These are phyloP conservation scores for Phaeosphaeria sp. DNA, from an alignment of 2,329 filamentous ascomycete genomes.

Conservation along the genomic window DNA sequence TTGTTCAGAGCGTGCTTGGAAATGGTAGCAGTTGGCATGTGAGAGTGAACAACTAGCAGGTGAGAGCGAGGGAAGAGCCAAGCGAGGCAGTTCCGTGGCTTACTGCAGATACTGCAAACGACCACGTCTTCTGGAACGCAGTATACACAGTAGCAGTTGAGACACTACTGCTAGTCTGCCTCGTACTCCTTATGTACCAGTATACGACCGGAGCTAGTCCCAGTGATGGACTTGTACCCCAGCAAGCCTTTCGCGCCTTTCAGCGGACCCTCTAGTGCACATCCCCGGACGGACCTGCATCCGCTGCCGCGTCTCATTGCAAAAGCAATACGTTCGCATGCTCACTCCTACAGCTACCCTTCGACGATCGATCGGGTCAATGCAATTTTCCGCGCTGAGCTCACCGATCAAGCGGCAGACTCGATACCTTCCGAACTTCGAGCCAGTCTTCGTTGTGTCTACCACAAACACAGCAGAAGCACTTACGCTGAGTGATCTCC, in stretches of 20 bases:
- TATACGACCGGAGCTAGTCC: background rate
- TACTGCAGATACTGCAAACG: background rate
- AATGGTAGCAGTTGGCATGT: background rate
- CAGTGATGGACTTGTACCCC: background rate
- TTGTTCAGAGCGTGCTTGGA: background rate
- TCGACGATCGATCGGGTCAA: background rate
- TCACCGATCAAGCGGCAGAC: background rate
- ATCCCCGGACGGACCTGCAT: background rate
- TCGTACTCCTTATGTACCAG: constrained; percentile 1
- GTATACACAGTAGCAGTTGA: background rate
- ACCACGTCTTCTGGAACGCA: background rate
- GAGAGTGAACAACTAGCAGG: background rate
- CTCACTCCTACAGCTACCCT: background rate
- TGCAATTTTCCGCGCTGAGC: background rate
- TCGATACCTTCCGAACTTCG: background rate
- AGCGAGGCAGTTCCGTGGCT: background rate
- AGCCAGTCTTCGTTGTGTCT: background rate
- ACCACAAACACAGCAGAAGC: background rate
- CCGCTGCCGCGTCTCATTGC: background rate
- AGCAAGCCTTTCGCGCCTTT: background rate
- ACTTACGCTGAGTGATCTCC: background rate
- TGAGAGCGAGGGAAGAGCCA: background rate
- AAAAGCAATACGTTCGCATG: background rate
- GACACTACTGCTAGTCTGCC: background rate
- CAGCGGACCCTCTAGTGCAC: background rate